Evolutionary conservation across 768 basidiomycete genomes (phyloP).

Genomic region (Lentinus brumalis): DNA sequence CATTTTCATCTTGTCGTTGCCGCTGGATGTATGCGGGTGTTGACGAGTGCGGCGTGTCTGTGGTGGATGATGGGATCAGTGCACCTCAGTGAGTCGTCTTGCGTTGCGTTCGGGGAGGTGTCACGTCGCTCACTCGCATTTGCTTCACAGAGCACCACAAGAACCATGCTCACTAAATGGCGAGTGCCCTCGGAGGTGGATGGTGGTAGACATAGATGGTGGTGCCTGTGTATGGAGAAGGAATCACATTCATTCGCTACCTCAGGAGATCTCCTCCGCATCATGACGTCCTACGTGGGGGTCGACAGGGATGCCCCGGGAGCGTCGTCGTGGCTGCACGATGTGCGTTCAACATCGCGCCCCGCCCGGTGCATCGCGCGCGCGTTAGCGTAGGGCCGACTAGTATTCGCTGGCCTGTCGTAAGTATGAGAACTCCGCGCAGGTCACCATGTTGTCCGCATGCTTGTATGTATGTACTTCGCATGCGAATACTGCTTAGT

Average conservation of each 20-base stretch:
- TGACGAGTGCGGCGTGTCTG: not conserved
- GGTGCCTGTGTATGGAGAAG: slow-evolving; percentile 4
- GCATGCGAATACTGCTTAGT: no score
- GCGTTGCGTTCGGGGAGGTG: not conserved
- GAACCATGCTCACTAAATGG: slow-evolving; percentile 76
- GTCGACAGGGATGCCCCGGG: no score
- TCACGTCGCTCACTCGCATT: slow-evolving; percentile 24
- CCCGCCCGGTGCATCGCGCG: no score
- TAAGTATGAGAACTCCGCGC: no score
- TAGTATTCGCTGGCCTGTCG: no score
- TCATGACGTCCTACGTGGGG: no score
- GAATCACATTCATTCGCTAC: not conserved
- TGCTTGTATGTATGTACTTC: no score
- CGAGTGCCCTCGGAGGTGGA: not conserved
- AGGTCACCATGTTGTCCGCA: no score
- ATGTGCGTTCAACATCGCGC: no score
- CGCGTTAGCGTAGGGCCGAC: no score
- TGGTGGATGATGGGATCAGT: slow-evolving; percentile 43
- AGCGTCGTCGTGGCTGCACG: no score
- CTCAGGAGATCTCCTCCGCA: no score
- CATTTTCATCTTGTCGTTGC: slow-evolving; percentile 10
- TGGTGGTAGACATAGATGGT: slow-evolving; percentile 17
- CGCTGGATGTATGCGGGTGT: not conserved
- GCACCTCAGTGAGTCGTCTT: slow-evolving; percentile 72
- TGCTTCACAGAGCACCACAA: slow-evolving; percentile 76